Percentiles rank a stretch among this genome's conserved stretches.
phyloP scores from a whole-genome alignment of 306 rosid species.

The Casuarina glauca region DNA sequence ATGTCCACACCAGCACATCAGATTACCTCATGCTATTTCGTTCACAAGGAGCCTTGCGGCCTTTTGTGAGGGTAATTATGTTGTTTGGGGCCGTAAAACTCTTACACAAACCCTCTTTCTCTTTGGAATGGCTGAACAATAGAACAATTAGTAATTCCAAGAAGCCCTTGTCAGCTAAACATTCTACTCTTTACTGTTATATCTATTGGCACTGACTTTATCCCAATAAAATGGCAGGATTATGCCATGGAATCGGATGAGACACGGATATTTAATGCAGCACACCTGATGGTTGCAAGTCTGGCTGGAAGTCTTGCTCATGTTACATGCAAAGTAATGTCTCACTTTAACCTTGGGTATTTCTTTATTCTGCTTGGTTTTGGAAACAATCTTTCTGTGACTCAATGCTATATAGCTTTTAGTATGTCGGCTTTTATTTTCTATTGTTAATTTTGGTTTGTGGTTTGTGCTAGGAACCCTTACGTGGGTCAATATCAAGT shows the following conservation, averaged over 20 bases:
- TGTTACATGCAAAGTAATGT: constrained; percentile 91
- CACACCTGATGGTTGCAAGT: constrained; percentile 99
- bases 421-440: constrained; percentile 11
- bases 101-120: background rate
- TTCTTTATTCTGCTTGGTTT: constrained; percentile 14
- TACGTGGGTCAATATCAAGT: constrained; percentile 75
- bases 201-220: constrained; percentile 13
- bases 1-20: background rate
- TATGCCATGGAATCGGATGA: constrained; percentile 98
- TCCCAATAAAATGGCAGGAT: constrained; percentile 53
- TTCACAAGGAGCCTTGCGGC: background rate
- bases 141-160: background rate
- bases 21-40: background rate
- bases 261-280: constrained; percentile 86
- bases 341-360: constrained; percentile 11
- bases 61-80: background rate
- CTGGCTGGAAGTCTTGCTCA: constrained; percentile 97
- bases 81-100: background rate
- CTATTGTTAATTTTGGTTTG: constrained; percentile 13
- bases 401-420: background rate
- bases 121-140: background rate
- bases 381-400: background rate
- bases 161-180: background rate
- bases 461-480: constrained; percentile 70
- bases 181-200: constrained; percentile 10